Evolutionary conservation across 1,139 yeast genomes (phyloP), one percentile per base, ranked within the genome.

Genomic region (Saccharomycopsis hybrid): DNA sequence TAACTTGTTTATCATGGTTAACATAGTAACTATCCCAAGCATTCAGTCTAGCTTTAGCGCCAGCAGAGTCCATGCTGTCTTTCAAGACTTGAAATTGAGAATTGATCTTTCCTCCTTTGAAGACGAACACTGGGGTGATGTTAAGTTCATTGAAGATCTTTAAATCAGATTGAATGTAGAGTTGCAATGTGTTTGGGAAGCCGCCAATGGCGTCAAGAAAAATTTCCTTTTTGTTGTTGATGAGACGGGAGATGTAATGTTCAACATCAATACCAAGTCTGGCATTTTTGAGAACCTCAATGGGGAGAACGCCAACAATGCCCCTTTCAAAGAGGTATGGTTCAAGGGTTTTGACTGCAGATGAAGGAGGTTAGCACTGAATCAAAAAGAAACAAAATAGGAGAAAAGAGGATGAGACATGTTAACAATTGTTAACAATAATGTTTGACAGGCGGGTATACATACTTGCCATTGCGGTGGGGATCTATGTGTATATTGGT

Each of bases 211-310:
- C 95, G 47, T 84, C 85, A 47, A 82, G 68, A 56, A 77, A 77
- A 49, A 85, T 85, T 59, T 87, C 95, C 53, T 80, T 80, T 56
- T 81, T 82, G 56, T 70, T 72, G 4, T 82, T 74, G 55, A 85
- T 68, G 44, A 85, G 71, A 52, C 87, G 68, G 38, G 83, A 71
- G 45, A 85, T 67, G 60, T 87, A 87, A 62, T 87, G 89, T 57
- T 82, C 86, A 25, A 84, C 94, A 62, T 89, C 96, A 46, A 89
- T 85, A 49, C 96, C 97, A 48, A 89, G 68, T 13, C 84, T 78
- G 41, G 90, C 76, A 60, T 82, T 81, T 55, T 74, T 78, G 56
- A 89, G 70, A 7, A 79, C 69, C 40, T 84, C 86, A 57, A 88
- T 72, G 11, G 92, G 80, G 57, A 79, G 69, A 27, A 81, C 71